phyloP scores from a whole-genome alignment of 345 rosid species.

The Murraya paniculata region DNA sequence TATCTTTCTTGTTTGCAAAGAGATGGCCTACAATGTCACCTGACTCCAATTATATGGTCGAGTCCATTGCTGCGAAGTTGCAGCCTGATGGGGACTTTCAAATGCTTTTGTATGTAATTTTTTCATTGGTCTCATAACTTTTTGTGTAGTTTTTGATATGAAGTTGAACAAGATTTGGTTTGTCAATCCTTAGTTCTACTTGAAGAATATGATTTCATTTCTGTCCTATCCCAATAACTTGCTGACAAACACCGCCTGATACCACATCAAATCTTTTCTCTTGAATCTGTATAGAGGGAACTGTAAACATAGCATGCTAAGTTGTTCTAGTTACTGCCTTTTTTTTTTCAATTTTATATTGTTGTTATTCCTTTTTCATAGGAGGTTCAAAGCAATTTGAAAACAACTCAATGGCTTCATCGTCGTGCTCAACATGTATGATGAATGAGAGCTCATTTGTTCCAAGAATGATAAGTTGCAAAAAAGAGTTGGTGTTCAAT shows the following conservation, averaged over 20 bases:
- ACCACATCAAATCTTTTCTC: background rate
- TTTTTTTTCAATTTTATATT: background rate
- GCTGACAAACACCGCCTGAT: background rate
- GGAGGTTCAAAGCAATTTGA: background rate
- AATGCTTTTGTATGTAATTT: background rate
- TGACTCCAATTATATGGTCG: background rate
- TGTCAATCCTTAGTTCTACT: background rate
- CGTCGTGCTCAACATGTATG: slow-evolving; percentile 25
- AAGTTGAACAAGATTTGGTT: background rate
- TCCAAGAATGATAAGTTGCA: slow-evolving; percentile 14
- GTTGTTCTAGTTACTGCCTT: background rate
- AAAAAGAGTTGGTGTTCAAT: slow-evolving; percentile 21
- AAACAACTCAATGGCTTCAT: slow-evolving; percentile 32
- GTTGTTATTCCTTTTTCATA: slow-evolving; percentile 1
- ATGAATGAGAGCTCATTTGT: slow-evolving; percentile 17
- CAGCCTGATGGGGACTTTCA: background rate
- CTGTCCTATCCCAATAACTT: background rate
- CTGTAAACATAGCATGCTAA: background rate
- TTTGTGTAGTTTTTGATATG: background rate
- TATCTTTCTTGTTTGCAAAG: background rate
- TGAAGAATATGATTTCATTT: background rate
- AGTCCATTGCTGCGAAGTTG: background rate
- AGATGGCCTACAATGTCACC: background rate
- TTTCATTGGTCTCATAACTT: too few relatives aligned
- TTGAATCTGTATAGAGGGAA: background rate